These are phyloP conservation scores for Zasmidium angulare DNA, from an alignment of 2,329 filamentous ascomycete species.

Conservation along the genomic window DNA sequence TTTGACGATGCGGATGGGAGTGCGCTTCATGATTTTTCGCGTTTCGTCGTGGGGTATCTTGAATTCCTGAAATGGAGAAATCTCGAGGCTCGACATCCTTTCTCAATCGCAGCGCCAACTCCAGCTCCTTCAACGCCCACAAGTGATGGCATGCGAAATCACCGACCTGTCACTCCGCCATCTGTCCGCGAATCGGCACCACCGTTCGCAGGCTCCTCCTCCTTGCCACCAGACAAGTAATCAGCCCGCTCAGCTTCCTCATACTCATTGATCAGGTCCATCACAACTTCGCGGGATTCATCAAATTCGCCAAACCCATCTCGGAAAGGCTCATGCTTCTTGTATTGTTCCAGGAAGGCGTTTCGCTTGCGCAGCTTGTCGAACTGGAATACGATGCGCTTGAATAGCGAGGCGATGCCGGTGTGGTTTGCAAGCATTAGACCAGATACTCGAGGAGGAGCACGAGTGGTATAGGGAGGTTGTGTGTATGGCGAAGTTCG, in stretches of 20 bases:
- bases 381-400: slow-evolving; percentile 88
- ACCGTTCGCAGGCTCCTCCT: slow-evolving; percentile 28
- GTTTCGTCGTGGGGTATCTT: slow-evolving; percentile 22
- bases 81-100: neutral
- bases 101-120: neutral
- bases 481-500: slow-evolving; percentile 96
- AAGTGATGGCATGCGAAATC: neutral
- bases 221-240: slow-evolving; percentile 67
- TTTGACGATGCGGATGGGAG: slow-evolving; percentile 83
- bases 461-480: slow-evolving; percentile 90
- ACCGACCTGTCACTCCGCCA: slow-evolving; percentile 46
- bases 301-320: slow-evolving; percentile 95
- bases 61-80: neutral
- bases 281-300: slow-evolving; percentile 86
- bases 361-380: slow-evolving; percentile 94
- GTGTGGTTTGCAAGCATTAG: slow-evolving; percentile 99
- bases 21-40: slow-evolving; percentile 54
- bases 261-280: slow-evolving; percentile 89
- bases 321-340: slow-evolving; percentile 89
- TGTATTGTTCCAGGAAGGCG: slow-evolving; percentile 94
- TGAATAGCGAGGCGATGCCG: slow-evolving; percentile 94
- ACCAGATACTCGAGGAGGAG: slow-evolving; percentile 82
- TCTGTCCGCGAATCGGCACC: slow-evolving; percentile 39
- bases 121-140: neutral
- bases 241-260: slow-evolving; percentile 90